A percentile compares a stretch with the other conserved stretches of the same genome.
phyloP scores from a whole-genome alignment of 345 rosid species.

The Gynandropsis gynandra region DNA sequence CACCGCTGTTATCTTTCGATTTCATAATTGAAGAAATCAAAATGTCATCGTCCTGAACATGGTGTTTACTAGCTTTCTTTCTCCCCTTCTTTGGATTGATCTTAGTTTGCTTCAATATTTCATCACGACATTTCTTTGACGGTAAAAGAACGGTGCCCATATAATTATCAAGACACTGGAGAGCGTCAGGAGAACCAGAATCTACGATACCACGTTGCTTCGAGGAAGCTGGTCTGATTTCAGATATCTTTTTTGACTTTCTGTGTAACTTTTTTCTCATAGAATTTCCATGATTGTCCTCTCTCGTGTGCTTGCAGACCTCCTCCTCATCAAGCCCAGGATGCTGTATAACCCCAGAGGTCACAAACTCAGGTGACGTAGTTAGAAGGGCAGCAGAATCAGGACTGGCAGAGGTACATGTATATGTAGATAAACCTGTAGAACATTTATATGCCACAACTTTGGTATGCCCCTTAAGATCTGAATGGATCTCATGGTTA shows the following conservation, averaged over 20 bases:
- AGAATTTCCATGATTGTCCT: constrained; percentile 29
- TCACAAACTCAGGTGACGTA: constrained; percentile 12
- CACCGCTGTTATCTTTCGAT: constrained; percentile 36
- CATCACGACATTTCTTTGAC: constrained; percentile 28
- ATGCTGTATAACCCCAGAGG: constrained; percentile 20
- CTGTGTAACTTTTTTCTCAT: constrained; percentile 48
- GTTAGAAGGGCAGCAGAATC: constrained; percentile 31
- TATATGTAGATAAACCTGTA: no score
- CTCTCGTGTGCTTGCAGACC: constrained; percentile 32
- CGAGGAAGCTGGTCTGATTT: constrained; percentile 34
- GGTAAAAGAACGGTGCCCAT: constrained; percentile 23
- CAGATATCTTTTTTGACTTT: constrained; percentile 66
- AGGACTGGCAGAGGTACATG: neutral
- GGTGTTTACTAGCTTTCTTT: constrained; percentile 41
- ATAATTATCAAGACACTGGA: constrained; percentile 26
- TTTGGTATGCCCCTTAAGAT: constrained; percentile 21
- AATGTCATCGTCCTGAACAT: constrained; percentile 55
- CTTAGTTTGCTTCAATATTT: constrained; percentile 33
- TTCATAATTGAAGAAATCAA: constrained; percentile 50
- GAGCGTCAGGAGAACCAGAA: constrained; percentile 19
- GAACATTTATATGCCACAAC: constrained; percentile 23
- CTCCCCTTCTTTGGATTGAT: constrained; percentile 27
- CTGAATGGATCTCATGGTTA: constrained; percentile 25
- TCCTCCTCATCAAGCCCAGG: constrained; percentile 31
- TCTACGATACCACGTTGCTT: constrained; percentile 31